phyloP scores from a whole-genome alignment of 371 early-diverging fungal genomes.

The Apophysomyces ossiformis region DNA sequence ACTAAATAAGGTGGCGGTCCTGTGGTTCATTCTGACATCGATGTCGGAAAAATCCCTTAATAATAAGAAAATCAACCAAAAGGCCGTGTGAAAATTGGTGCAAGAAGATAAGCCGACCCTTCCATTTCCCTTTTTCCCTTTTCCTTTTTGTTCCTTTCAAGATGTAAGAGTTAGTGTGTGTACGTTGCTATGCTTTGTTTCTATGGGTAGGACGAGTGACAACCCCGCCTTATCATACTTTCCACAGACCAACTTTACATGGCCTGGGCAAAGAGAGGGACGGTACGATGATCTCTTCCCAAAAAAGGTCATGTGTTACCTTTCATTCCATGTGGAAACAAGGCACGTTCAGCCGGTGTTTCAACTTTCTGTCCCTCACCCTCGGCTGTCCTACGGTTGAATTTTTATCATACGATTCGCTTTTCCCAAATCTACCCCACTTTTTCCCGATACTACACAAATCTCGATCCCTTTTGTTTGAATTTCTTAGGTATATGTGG shows the following conservation, averaged over 20 bases:
- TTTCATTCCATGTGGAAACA: slow-evolving; percentile 5
- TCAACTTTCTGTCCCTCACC: slow-evolving; percentile 6
- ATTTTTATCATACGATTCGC: slow-evolving; percentile 9
- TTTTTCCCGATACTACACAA: slow-evolving; percentile 7
- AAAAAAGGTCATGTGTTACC: slow-evolving; percentile 7
- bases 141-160: neutral
- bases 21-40: slow-evolving; percentile 1
- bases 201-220: neutral
- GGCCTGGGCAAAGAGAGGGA: slow-evolving; percentile 1
- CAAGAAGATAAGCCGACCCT: neutral
- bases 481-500: neutral
- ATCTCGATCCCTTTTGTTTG: slow-evolving; percentile 7
- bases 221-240: slow-evolving; percentile 4
- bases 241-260: slow-evolving; percentile 1
- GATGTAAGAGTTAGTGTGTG: no score
- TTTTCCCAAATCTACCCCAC: slow-evolving; percentile 6
- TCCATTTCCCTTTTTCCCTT: neutral
- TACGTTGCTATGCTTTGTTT: neutral
- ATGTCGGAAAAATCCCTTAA: slow-evolving; percentile 10
- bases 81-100: slow-evolving; percentile 5
- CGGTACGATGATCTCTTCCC: slow-evolving; percentile 11
- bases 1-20: slow-evolving; percentile 2
- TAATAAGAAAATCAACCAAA: slow-evolving; percentile 1
- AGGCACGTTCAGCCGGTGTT: slow-evolving; percentile 11
- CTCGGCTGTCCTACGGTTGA: slow-evolving; percentile 5